Evolutionary conservation across 306 rosid genomes (phyloP).

Genomic region (Dryas octopetala): DNA sequence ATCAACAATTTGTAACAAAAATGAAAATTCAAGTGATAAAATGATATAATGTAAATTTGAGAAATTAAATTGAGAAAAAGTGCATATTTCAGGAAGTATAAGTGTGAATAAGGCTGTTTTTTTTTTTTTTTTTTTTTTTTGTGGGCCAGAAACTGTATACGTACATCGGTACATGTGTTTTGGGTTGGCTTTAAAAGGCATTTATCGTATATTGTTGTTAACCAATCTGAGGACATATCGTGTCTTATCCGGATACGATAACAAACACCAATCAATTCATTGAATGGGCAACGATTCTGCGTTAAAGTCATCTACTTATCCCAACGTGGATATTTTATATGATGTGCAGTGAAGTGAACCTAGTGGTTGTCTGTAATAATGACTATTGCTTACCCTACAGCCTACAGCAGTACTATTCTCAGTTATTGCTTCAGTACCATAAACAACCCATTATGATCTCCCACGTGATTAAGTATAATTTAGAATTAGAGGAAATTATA

Average conservation of each 20-base stretch:
- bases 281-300: neutral
- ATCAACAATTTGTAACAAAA: too few species aligned
- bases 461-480: too few species aligned
- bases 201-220: neutral
- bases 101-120: too few species aligned
- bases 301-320: slow-evolving; percentile 6
- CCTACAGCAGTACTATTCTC: neutral
- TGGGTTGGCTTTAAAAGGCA: neutral
- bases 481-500: too few species aligned
- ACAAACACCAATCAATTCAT: slow-evolving; percentile 3
- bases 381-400: neutral
- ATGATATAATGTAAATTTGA: too few species aligned
- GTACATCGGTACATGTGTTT: neutral
- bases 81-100: too few species aligned
- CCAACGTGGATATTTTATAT: neutral
- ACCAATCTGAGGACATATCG: neutral
- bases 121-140: too few species aligned
- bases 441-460: too few species aligned
- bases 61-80: too few species aligned
- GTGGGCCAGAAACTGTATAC: too few species aligned
- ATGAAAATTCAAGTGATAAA: too few species aligned
- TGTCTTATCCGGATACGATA: neutral
- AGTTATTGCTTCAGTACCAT: too few species aligned
- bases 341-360: neutral
- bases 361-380: neutral